Evolutionary conservation across 441 rosid genomes (phyloP), one percentile per base, ranked within the genome.

Genomic region (Populus hybrid): DNA sequence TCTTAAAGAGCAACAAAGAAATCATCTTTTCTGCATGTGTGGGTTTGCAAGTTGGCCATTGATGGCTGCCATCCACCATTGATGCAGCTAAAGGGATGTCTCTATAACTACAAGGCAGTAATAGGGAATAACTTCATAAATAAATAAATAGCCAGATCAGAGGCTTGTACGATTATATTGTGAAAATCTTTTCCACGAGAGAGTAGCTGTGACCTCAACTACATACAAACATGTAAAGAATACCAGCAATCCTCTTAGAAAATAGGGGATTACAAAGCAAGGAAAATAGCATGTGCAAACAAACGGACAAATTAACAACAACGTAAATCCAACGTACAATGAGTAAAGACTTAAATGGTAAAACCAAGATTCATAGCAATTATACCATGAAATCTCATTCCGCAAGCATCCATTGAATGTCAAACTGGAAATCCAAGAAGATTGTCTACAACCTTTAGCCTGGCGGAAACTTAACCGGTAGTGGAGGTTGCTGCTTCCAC

Each of bases 301-400:
- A 18, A 1, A 40, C 29, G 20, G 6, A 3, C 18, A 59, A 18
- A 69, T 20, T 14, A 56, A 33, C 6, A 50, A 33, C 29, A 29
- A 64, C 35, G 50, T 35, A 64, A 50, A 75, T 35, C 24, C 31
- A 61, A 75, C 42, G 12, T 7, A 70, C 74, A 65, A 74, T 11
- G 2, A 12, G 28, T 64, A 28, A 20, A n/a, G 79, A 61, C 53
- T 40, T 21, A 26, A 61, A 75, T 69, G 45, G 53, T 6, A 12
- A 12, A 64, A 45, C 8, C 33, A 64, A 70, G 69, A 64, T 38
- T 76, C 31, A 23, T 23, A 77, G 26, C 68, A 76, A 74, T 6
- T 63, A 75, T 88, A 93, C 98, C 98, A 88, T 75, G 91, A 87
- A 38, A 85, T 82, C 11, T 90, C 88, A 77, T 85, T 86, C 77